phyloP scores from a whole-genome alignment of 228 moss, liverwort and hornwort genomes.

The Sphagnum magellanicum region DNA sequence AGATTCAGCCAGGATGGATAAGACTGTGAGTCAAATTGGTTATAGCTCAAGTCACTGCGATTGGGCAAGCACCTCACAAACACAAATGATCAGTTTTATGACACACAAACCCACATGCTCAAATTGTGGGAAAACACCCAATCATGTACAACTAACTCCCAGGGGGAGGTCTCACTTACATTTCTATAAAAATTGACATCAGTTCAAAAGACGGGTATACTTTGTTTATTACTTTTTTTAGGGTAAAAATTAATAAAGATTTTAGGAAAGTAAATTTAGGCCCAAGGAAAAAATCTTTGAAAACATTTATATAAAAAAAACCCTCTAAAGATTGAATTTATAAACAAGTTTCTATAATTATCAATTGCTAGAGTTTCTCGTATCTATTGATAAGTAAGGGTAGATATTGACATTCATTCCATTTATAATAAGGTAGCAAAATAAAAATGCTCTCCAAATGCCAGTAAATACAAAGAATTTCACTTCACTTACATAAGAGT shows the following conservation, averaged over 20 bases:
- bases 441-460: not conserved
- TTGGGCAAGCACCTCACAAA: not conserved
- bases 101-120: not conserved
- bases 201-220: no score
- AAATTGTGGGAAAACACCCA: not conserved
- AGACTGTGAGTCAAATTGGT: conserved; percentile 26
- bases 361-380: not conserved
- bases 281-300: no score
- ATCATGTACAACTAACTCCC: not conserved
- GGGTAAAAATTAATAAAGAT: no score
- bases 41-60: conserved; percentile 64
- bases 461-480: not conserved
- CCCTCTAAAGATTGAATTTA: no score
- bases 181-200: no score
- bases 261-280: no score
- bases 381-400: not conserved
- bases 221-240: no score
- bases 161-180: not conserved
- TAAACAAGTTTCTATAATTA: no score
- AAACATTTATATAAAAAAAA: no score
- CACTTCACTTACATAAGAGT: conserved; percentile 41
- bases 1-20: conserved; percentile 37
- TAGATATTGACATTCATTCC: not conserved
- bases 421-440: no score
- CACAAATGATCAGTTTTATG: not conserved